Evolutionary conservation across 2,329 filamentous ascomycete genomes (phyloP).

Genomic region (Penicillium nordicum): DNA sequence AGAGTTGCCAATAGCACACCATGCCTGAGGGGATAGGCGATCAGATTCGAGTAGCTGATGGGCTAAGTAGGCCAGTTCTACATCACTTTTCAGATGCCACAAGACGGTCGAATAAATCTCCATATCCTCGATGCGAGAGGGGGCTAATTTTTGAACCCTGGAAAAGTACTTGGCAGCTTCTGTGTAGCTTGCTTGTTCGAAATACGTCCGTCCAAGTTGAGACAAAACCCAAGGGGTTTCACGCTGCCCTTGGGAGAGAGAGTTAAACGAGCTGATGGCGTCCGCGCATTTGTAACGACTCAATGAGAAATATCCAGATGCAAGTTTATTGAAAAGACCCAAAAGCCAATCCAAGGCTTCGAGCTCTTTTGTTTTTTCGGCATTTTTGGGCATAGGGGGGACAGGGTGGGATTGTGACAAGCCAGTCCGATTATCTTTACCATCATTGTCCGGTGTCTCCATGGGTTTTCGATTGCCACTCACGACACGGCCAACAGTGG

Average conservation of each 20-base stretch:
- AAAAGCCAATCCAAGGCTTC: constrained; percentile 75
- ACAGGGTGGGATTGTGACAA: constrained; percentile 31
- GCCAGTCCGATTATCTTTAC: constrained; percentile 54
- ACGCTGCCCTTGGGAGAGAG: constrained; percentile 69
- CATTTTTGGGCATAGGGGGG: constrained; percentile 31
- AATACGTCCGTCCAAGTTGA: constrained; percentile 84
- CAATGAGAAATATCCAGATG: constrained; percentile 72
- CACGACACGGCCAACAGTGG: constrained; percentile 78
- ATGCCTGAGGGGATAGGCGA: constrained; percentile 87
- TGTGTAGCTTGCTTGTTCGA: constrained; percentile 80
- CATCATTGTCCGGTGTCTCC: constrained; percentile 62
- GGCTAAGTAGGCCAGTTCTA: constrained; percentile 84
- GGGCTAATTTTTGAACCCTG: constrained; percentile 72
- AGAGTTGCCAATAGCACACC: constrained; percentile 92
- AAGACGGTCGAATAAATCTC: constrained; percentile 97
- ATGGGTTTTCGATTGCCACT: constrained; percentile 80
- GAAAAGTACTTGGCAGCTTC: constrained; percentile 86
- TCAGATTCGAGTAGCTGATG: constrained; percentile 85
- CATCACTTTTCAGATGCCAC: constrained; percentile 95
- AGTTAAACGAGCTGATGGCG: constrained; percentile 69
- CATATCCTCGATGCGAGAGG: constrained; percentile 87
- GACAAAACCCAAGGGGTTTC: constrained; percentile 92
- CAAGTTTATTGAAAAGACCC: constrained; percentile 77
- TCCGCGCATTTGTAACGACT: constrained; percentile 76
- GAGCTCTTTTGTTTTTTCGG: constrained; percentile 63